Evolutionary conservation across 345 rosid genomes (phyloP).

Genomic region (Lagerstroemia speciosa): DNA sequence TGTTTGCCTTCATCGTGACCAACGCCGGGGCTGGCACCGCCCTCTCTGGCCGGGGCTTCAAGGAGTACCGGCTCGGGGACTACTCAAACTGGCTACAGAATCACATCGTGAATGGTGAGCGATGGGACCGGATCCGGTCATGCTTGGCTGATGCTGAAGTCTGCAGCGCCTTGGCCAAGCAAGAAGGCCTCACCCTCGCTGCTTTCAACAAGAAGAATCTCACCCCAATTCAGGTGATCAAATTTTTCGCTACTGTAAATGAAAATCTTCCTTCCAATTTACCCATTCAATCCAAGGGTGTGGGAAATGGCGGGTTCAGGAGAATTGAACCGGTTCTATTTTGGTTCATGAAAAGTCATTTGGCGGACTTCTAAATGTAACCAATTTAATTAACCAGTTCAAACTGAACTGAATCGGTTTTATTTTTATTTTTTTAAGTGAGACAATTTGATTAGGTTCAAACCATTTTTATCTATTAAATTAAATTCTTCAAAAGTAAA

Average conservation of each 20-base stretch:
- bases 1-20: constrained; percentile 22
- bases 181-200: background rate
- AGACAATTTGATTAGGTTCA: no score
- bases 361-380: no score
- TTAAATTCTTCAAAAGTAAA: no score
- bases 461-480: no score
- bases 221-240: constrained; percentile 19
- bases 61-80: constrained; percentile 18
- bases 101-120: constrained; percentile 9
- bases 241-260: background rate
- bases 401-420: no score
- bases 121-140: constrained; percentile 24
- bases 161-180: constrained; percentile 14
- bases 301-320: no score
- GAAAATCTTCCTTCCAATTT: no score
- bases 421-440: no score
- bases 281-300: no score
- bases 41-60: constrained; percentile 9
- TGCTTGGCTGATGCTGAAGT: constrained; percentile 22
- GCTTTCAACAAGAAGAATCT: constrained; percentile 14
- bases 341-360: no score
- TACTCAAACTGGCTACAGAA: constrained; percentile 28
- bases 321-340: no score
- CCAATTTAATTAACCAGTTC: no score
- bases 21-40: constrained; percentile 11